Evolutionary conservation across 2,329 filamentous ascomycete genomes (phyloP).

Genomic region (Trichoderma breve): DNA sequence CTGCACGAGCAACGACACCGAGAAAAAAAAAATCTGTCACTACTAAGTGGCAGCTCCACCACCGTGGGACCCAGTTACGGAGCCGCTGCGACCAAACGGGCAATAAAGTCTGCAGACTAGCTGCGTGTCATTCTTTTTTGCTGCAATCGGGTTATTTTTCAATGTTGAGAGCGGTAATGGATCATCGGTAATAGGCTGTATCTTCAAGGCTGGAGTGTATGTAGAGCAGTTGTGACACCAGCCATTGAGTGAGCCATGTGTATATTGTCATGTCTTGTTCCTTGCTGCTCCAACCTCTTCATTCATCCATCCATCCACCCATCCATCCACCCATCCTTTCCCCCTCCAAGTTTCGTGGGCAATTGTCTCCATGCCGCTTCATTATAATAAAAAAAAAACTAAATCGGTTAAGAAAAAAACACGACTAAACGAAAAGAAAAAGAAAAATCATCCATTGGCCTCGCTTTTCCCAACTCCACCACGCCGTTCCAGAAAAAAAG

Average conservation of each 20-base stretch:
- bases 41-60: slow-evolving; percentile 14
- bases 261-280: background rate
- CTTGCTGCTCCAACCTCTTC: background rate
- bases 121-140: slow-evolving; percentile 10
- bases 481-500: background rate
- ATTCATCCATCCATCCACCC: background rate
- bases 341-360: background rate
- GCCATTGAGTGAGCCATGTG: background rate
- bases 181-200: background rate
- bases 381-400: background rate
- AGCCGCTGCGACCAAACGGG: slow-evolving; percentile 19
- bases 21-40: slow-evolving; percentile 16
- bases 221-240: background rate
- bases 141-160: background rate
- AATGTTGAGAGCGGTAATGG: background rate
- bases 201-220: background rate
- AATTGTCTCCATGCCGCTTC: background rate
- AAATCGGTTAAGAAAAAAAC: background rate
- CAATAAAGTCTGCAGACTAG: slow-evolving; percentile 11
- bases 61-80: slow-evolving; percentile 5
- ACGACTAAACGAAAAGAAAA: background rate
- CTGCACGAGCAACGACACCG: background rate
- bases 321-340: background rate
- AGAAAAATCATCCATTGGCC: background rate
- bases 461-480: background rate